Evolutionary conservation across 306 rosid genomes (phyloP).

Genomic region (Abrus precatorius): DNA sequence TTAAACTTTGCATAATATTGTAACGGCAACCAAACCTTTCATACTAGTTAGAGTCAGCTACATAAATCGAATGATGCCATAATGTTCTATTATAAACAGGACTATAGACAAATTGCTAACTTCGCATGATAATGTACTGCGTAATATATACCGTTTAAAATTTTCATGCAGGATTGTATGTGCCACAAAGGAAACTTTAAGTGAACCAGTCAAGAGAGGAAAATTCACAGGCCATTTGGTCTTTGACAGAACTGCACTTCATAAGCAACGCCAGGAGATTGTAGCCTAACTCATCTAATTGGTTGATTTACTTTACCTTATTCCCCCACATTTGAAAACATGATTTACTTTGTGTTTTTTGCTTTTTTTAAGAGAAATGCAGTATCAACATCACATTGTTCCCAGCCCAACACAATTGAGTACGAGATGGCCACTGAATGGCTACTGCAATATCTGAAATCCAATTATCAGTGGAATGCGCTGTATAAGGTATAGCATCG

Average conservation of each 20-base stretch:
- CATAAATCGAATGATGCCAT: too few relatives aligned
- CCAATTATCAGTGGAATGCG: conserved; percentile 55
- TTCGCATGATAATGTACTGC: background rate
- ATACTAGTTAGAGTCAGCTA: background rate
- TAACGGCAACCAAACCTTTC: background rate
- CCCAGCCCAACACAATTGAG: conserved; percentile 70
- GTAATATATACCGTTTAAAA: background rate
- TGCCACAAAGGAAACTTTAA: conserved; percentile 50
- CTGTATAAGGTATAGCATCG: conserved; percentile 53
- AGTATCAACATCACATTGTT: conserved; percentile 72
- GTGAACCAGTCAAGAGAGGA: conserved; percentile 40
- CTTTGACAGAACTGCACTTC: conserved; percentile 19
- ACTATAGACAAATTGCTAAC: too few relatives aligned
- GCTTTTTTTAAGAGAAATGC: conserved; percentile 59
- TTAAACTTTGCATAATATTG: background rate
- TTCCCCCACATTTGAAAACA: background rate
- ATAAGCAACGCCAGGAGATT: conserved; percentile 54
- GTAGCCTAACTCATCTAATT: conserved; percentile 43
- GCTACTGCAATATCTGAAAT: conserved; percentile 47
- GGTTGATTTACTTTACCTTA: background rate
- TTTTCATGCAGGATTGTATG: conserved; percentile 49
- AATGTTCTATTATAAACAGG: too few relatives aligned
- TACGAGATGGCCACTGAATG: conserved; percentile 60
- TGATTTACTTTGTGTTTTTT: conserved; percentile 27
- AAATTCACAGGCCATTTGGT: conserved; percentile 56